Percentiles rank a stretch among this genome's conserved stretches.
phyloP scores from a whole-genome alignment of 1,139 yeast species.

The Hansenula anomala region DNA sequence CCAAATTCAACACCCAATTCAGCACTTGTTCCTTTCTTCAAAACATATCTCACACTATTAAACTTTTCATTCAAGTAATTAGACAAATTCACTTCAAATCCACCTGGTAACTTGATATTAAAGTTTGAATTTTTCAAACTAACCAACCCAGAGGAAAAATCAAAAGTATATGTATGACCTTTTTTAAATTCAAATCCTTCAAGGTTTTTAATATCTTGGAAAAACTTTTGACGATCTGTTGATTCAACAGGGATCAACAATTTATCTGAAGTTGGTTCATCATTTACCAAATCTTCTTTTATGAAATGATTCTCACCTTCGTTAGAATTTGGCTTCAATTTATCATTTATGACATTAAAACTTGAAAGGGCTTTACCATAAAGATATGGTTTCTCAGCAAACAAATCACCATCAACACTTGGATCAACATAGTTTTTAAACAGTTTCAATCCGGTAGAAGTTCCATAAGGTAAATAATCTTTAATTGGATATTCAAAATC shows the following conservation, averaged over 20 bases:
- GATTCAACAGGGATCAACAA: constrained; percentile 16
- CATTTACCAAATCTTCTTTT: constrained; percentile 7
- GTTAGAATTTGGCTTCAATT: constrained; percentile 2
- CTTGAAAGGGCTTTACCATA: constrained; percentile 61
- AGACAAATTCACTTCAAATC: constrained; percentile 36
- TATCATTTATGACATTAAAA: constrained; percentile 35
- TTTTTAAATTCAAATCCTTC: constrained; percentile 26
- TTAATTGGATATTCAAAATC: constrained; percentile 60
- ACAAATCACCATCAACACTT: constrained; percentile 59
- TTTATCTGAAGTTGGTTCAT: constrained; percentile 2
- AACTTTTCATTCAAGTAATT: constrained; percentile 30
- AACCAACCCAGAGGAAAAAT: constrained; percentile 39
- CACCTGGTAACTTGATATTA: constrained; percentile 37
- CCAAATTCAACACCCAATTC: constrained; percentile 14
- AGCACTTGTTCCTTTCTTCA: constrained; percentile 8
- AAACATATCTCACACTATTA: constrained; percentile 18
- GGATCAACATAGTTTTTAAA: constrained; percentile 48
- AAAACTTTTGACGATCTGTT: constrained; percentile 27
- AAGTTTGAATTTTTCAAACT: constrained; percentile 34
- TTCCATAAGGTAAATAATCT: constrained; percentile 60
- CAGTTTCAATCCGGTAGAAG: constrained; percentile 43
- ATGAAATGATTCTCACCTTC: not conserved
- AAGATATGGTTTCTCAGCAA: constrained; percentile 53
- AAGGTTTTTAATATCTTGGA: constrained; percentile 25
- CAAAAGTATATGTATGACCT: constrained; percentile 32